A percentile compares a stretch with the other conserved stretches of the same genome.
Evolutionary conservation across 1,139 yeast genomes (phyloP).

Genomic region (Blastobotrys malaysiensis): DNA sequence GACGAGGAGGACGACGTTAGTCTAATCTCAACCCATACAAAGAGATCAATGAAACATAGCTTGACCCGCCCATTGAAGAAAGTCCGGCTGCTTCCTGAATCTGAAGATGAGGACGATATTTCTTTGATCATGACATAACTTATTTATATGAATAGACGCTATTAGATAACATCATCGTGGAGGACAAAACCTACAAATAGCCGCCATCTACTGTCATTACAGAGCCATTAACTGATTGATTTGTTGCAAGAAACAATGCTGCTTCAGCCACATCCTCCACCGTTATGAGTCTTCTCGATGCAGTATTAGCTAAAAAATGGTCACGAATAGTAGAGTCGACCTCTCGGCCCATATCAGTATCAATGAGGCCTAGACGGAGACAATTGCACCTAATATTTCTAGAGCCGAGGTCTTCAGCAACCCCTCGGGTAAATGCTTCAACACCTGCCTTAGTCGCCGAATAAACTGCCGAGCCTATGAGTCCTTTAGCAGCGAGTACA

Average conservation of each 20-base stretch:
- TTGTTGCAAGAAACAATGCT: conserved; percentile 28
- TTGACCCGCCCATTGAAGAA: not conserved
- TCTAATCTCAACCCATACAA: not conserved
- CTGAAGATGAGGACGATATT: conserved; percentile 9
- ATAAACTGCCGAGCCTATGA: conserved; percentile 68
- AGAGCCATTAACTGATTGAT: conserved; percentile 9
- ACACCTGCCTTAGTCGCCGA: conserved; percentile 77
- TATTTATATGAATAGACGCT: not conserved
- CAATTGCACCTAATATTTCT: conserved; percentile 54
- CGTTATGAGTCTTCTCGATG: conserved; percentile 27
- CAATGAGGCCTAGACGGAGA: conserved; percentile 70
- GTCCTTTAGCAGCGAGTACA: conserved; percentile 47
- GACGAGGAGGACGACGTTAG: not conserved
- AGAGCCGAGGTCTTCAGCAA: conserved; percentile 57
- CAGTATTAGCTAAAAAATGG: conserved; percentile 18
- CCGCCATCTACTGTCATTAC: conserved; percentile 7
- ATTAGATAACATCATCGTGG: no score
- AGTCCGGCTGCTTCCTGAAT: not conserved
- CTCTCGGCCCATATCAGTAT: conserved; percentile 57
- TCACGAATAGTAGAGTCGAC: conserved; percentile 16
- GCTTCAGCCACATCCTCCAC: conserved; percentile 33
- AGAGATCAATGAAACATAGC: not conserved
- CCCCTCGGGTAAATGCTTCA: conserved; percentile 54
- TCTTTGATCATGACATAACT: conserved; percentile 2
- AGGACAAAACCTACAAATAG: not conserved